Percentiles rank a stretch among this genome's conserved stretches.
phyloP scores from a whole-genome alignment of 495 filamentous ascomycete species.

The Chaetomium cochliodes region DNA sequence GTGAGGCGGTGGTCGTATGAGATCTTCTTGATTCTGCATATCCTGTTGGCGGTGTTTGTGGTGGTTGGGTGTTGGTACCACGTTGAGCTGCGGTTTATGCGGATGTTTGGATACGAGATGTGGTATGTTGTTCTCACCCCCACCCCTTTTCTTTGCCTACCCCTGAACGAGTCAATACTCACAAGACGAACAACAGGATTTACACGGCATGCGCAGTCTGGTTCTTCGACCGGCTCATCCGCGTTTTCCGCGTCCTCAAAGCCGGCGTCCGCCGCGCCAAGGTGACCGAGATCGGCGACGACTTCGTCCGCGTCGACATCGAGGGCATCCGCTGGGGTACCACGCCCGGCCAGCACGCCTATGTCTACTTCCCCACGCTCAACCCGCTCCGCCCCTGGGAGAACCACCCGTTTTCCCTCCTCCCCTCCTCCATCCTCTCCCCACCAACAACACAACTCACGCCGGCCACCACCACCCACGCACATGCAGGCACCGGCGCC shows the following conservation, averaged over 20 bases:
- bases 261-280: background rate
- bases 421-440: background rate
- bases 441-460: background rate
- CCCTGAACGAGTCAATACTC: background rate
- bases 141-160: background rate
- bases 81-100: conserved; percentile 22
- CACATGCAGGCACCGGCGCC: no score
- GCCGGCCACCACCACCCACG: no score
- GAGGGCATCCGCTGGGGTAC: background rate
- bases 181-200: background rate
- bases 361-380: conserved; percentile 5
- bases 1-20: conserved; percentile 43
- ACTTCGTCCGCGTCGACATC: conserved; percentile 10
- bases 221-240: conserved; percentile 1
- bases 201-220: conserved; percentile 3
- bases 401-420: conserved; percentile 10
- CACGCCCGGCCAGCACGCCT: conserved; percentile 6
- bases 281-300: conserved; percentile 5
- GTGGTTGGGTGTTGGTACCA: conserved; percentile 49
- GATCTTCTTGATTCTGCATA: conserved; percentile 44
- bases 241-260: background rate
- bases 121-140: background rate
- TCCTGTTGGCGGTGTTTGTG: conserved; percentile 40
- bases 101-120: conserved; percentile 2
- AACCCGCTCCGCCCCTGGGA: conserved; percentile 6